phyloP scores from a whole-genome alignment of 1,284 basidiomycete genomes.

The Heliocybe sulcata region DNA sequence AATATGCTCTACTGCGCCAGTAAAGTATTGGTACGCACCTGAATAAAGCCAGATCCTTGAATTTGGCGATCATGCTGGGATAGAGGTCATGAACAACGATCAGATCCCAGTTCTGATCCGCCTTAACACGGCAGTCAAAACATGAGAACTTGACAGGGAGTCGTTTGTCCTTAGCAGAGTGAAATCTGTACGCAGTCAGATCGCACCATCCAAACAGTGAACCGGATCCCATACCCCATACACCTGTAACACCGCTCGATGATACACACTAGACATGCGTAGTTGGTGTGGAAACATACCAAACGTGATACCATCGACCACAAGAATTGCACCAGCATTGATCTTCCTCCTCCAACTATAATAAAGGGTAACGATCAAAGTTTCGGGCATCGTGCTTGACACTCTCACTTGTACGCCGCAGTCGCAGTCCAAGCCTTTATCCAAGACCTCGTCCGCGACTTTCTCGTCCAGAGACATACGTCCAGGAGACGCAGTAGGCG shows the following conservation, averaged over 20 bases:
- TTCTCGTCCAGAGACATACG: constrained; percentile 1
- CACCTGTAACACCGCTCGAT: constrained; percentile 44
- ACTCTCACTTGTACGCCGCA: constrained; percentile 50
- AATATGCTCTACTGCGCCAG: not conserved
- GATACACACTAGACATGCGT: not conserved
- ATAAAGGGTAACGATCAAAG: not conserved
- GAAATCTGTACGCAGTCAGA: constrained; percentile 39
- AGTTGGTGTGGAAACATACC: constrained; percentile 35
- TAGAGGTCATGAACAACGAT: constrained; percentile 49
- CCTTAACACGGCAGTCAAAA: constrained; percentile 63
- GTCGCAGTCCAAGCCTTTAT: constrained; percentile 41
- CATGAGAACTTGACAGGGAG: constrained; percentile 55
- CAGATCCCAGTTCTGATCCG: constrained; percentile 60
- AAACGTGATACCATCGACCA: constrained; percentile 65
- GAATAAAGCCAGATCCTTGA: constrained; percentile 61
- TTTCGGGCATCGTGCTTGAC: not conserved
- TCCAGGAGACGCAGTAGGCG: not conserved
- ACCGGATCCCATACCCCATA: constrained; percentile 47
- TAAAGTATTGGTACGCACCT: constrained; percentile 41
- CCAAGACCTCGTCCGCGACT: constrained; percentile 9
- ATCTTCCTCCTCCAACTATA: constrained; percentile 40
- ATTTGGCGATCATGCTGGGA: constrained; percentile 51
- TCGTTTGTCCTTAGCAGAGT: constrained; percentile 45
- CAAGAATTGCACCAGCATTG: constrained; percentile 61
- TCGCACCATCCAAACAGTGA: not conserved